Conservation (phyloP, 768 basidiomycete species). For the Suillus lakei region DNA sequence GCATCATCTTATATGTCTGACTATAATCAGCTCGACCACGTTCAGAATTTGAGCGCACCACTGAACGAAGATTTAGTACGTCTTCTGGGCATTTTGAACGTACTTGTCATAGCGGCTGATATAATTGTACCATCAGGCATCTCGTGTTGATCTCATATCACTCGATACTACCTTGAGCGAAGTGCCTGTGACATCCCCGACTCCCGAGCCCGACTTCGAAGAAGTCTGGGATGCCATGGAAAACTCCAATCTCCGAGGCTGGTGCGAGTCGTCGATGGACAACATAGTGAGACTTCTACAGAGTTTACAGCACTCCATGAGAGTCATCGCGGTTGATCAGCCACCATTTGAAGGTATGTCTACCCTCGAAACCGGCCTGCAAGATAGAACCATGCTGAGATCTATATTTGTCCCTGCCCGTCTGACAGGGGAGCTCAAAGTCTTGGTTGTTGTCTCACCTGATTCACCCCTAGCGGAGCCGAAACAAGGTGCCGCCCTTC, state of each 20-base stretch:
- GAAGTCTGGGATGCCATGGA: conserved; percentile 59
- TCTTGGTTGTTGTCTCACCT: conserved; percentile 45
- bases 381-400: background rate
- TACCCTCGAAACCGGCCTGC: background rate
- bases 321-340: conserved; percentile 57
- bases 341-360: conserved; percentile 64
- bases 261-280: conserved; percentile 66
- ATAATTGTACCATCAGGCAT: conserved; percentile 28
- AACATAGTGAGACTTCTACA: conserved; percentile 59
- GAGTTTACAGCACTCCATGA: conserved; percentile 47
- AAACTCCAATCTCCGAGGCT: conserved; percentile 58
- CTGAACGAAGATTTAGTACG: conserved; percentile 28
- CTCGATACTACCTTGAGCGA: conserved; percentile 73
- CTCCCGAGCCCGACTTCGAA: conserved; percentile 51
- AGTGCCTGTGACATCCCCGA: conserved; percentile 40
- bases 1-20: conserved; percentile 9
- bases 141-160: conserved; percentile 64
- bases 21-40: background rate
- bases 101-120: conserved; percentile 17
- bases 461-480: conserved; percentile 7
- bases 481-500: conserved; percentile 44
- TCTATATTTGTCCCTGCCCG: conserved; percentile 10
- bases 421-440: conserved; percentile 65
- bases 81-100: conserved; percentile 2
- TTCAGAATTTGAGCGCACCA: background rate